Evolutionary conservation across 164 flowering plant species (phyloP).

Genomic region (Houttuynia cordata): DNA sequence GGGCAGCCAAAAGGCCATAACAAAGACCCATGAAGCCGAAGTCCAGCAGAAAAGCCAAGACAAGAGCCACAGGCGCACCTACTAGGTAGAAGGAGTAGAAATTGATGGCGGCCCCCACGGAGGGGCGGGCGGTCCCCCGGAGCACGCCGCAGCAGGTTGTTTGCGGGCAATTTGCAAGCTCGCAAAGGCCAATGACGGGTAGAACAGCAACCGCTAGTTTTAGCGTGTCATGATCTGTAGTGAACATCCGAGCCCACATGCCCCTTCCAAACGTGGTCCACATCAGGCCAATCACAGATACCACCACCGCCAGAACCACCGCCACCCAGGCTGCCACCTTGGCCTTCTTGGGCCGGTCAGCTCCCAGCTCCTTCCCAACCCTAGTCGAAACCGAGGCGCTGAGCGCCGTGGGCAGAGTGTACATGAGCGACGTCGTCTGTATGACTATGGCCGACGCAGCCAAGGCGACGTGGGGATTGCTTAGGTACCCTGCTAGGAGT

Average conservation of each 20-base stretch:
- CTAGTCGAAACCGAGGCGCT: slow-evolving; percentile 66
- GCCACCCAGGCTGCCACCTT: slow-evolving; percentile 40
- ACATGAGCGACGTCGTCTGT: slow-evolving; percentile 90
- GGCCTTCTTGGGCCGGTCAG: slow-evolving; percentile 49
- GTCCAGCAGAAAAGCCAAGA: slow-evolving; percentile 37
- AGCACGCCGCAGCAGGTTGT: slow-evolving; percentile 88
- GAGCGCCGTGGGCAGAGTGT: slow-evolving; percentile 64
- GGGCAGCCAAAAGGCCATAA: slow-evolving; percentile 86
- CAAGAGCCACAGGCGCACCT: slow-evolving; percentile 67
- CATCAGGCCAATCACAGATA: slow-evolving; percentile 37
- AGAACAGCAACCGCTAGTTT: slow-evolving; percentile 42
- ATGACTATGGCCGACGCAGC: slow-evolving; percentile 80
- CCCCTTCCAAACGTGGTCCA: slow-evolving; percentile 49
- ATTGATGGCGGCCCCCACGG: slow-evolving; percentile 58
- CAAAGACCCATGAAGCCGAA: slow-evolving; percentile 73
- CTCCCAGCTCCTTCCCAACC: slow-evolving; percentile 85
- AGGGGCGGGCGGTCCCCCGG: slow-evolving; percentile 74
- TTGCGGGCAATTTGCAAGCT: slow-evolving; percentile 87
- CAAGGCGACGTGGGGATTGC: slow-evolving; percentile 41
- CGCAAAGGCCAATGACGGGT: slow-evolving; percentile 81
- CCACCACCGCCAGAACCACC: slow-evolving; percentile 30
- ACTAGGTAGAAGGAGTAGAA: slow-evolving; percentile 79
- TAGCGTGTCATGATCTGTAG: slow-evolving; percentile 48
- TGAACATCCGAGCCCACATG: slow-evolving; percentile 67
- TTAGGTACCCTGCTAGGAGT: slow-evolving; percentile 63